A percentile compares a stretch with the other conserved stretches of the same genome.
Conservation (phyloP, 2,329 filamentous ascomycete species). For the Alternaria metachromatica region DNA sequence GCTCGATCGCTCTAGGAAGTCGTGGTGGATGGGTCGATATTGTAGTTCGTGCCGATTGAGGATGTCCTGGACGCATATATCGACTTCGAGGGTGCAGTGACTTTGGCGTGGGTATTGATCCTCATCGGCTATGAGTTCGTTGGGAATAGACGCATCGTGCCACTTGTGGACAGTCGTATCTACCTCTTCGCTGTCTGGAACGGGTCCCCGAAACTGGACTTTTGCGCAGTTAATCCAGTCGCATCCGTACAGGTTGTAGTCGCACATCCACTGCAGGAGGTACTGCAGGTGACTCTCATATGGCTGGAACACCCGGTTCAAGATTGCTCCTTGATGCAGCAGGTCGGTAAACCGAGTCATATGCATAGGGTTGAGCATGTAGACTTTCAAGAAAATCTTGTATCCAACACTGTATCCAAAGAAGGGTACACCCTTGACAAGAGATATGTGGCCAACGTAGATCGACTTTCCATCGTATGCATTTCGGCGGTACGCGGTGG, state of each 20-base stretch:
- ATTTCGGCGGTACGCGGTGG: constrained; percentile 82
- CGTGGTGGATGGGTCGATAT: constrained; percentile 81
- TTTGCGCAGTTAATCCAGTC: constrained; percentile 78
- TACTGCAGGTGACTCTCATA: constrained; percentile 95
- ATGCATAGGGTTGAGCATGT: constrained; percentile 84
- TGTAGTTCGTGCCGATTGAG: constrained; percentile 78
- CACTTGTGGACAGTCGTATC: constrained; percentile 71
- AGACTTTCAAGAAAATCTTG: constrained; percentile 89
- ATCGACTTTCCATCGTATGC: constrained; percentile 70
- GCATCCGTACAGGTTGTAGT: constrained; percentile 97
- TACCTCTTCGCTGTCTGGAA: constrained; percentile 73
- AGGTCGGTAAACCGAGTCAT: constrained; percentile 90
- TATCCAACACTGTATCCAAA: constrained; percentile 96
- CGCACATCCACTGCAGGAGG: constrained; percentile 94
- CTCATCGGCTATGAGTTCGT: constrained; percentile 66
- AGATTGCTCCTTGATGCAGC: constrained; percentile 83
- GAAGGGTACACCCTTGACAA: constrained; percentile 93
- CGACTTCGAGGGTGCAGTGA: constrained; percentile 87
- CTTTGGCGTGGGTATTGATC: constrained; percentile 75
- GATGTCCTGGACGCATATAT: constrained; percentile 88
- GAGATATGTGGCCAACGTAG: constrained; percentile 87
- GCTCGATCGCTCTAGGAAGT: constrained; percentile 76
- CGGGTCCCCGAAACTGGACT: constrained; percentile 74
- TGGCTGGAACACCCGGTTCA: constrained; percentile 84
- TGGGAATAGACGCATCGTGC: constrained; percentile 76